Conservation (phyloP, 139 green algal species). For the Auxenochlorella pyrenoidosa region DNA sequence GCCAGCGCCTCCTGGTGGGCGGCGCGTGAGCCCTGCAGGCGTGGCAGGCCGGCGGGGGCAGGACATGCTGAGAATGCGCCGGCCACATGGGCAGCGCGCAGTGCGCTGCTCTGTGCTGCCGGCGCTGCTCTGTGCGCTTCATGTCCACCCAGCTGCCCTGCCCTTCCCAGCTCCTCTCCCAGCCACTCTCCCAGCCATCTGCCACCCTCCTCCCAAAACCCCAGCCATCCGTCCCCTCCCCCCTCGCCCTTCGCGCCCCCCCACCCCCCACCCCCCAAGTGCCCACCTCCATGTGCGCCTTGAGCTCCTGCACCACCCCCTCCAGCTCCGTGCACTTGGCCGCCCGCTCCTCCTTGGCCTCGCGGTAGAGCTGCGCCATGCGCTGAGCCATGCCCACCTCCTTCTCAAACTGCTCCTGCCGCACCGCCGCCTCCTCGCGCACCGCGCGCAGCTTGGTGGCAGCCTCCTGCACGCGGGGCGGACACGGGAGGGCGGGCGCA, state of each 20-base stretch:
- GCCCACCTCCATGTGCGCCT: conserved; percentile 51
- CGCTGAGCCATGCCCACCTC: conserved; percentile 58
- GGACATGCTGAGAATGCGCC: no score
- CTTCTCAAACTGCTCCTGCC: conserved; percentile 47
- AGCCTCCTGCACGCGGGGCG: conserved; percentile 23
- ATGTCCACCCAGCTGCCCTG: no score
- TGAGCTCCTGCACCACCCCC: conserved; percentile 60
- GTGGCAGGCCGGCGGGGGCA: background rate
- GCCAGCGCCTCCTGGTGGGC: conserved; percentile 40
- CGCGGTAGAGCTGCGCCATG: conserved; percentile 57
- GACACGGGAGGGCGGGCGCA: background rate
- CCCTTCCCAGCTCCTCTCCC: no score
- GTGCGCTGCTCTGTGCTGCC: no score
- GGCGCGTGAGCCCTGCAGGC: conserved; percentile 23
- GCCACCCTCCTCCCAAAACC: background rate
- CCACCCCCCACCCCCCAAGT: no score
- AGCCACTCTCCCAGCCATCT: no score
- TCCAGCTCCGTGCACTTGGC: conserved; percentile 58
- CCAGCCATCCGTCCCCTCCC: no score
- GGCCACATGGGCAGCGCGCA: no score
- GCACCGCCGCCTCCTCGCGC: conserved; percentile 37
- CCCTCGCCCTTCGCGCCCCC: background rate
- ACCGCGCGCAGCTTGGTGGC: conserved; percentile 35
- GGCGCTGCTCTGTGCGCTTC: no score
- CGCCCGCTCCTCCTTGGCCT: conserved; percentile 52